phyloP scores from a whole-genome alignment of 495 filamentous ascomycete genomes.

The Lichenothelia convexa region DNA sequence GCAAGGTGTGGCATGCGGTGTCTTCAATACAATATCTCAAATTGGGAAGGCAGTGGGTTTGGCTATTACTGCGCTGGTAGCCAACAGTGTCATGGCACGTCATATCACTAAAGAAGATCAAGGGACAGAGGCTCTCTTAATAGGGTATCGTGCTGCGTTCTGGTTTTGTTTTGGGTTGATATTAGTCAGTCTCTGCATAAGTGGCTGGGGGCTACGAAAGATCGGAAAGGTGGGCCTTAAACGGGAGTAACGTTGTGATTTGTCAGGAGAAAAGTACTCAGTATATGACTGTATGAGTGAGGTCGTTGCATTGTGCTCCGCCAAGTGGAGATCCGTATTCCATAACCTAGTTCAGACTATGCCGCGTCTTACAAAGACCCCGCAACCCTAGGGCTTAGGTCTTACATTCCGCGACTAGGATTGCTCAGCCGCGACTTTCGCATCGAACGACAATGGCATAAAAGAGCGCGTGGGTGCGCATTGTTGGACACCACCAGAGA shows the following conservation, averaged over 20 bases:
- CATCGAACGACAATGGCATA: no score
- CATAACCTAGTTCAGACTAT: no score
- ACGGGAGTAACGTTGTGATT: constrained; percentile 23
- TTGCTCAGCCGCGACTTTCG: no score
- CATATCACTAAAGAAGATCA: constrained; percentile 11
- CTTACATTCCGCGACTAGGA: no score
- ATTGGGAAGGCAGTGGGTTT: constrained; percentile 42
- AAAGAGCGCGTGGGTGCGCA: no score
- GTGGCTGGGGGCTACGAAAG: constrained; percentile 29
- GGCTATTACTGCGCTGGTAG: constrained; percentile 36
- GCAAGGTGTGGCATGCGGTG: constrained; percentile 42
- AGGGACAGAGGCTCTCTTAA: constrained; percentile 19
- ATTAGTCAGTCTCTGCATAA: constrained; percentile 24
- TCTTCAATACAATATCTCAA: constrained; percentile 46
- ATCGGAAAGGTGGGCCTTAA: constrained; percentile 38
- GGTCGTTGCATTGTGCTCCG: no score
- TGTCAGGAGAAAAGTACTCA: no score
- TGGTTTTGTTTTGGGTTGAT: constrained; percentile 39
- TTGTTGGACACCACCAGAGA: no score
- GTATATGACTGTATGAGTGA: no score
- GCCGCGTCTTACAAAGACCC: no score
- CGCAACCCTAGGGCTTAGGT: no score
- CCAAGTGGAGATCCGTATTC: no score
- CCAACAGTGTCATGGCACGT: constrained; percentile 28
- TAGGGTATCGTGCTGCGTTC: constrained; percentile 40